Evolutionary conservation across 768 basidiomycete species (phyloP), one percentile per base, ranked within the genome.

Genomic region (Serendipita sp.): DNA sequence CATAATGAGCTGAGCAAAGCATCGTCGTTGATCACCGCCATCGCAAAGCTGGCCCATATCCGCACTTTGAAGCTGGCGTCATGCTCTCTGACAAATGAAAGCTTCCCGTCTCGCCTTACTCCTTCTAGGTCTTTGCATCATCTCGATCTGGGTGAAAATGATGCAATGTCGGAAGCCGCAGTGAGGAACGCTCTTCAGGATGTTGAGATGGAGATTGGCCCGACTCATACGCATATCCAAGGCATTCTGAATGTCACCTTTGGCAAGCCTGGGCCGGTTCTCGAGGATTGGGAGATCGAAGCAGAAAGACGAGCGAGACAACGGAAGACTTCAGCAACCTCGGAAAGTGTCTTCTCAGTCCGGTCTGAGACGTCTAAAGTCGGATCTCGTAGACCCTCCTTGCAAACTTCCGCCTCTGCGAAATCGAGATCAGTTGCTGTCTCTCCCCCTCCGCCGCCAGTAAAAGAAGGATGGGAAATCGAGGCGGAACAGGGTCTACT

Each of bases 281-380:
- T 82, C 69, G 89, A 91, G 71, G 71, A 79, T 33, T 90, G 89
- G 89, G 90, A 91, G 69, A 65, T 91, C 13, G 88, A 88, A 69
- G 74, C 82, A 17, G 88, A 91, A 42, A 30, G 50, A 42, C 24
- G 34, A 64, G 43, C 26, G 33, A 30, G n/a, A 42, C 13, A 3
- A 17, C 50, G 24, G n/a, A 48, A 63, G 44, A 62, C 7, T 41
- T 51, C 7, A 33, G 42, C 61, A 17, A 69, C 64, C 60, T 61
- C 33, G 73, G 68, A 66, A 33, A 69, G 71, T 26, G 30, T 45
- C 24, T 45, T 69, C 42, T 69, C 69, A 17, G 68, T 67, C 20
- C 69, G 69, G 7, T 64, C 66, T n/a, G 45, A 72, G 61, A 64
- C 67, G 3, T 68, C 42, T 30, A 56, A 33, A 61, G 38, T 33